A percentile compares a stretch with the other conserved stretches of the same genome.
These are phyloP conservation scores for Paratinospora sagittata DNA, from an alignment of 164 flowering plant species.

Conservation along the genomic window DNA sequence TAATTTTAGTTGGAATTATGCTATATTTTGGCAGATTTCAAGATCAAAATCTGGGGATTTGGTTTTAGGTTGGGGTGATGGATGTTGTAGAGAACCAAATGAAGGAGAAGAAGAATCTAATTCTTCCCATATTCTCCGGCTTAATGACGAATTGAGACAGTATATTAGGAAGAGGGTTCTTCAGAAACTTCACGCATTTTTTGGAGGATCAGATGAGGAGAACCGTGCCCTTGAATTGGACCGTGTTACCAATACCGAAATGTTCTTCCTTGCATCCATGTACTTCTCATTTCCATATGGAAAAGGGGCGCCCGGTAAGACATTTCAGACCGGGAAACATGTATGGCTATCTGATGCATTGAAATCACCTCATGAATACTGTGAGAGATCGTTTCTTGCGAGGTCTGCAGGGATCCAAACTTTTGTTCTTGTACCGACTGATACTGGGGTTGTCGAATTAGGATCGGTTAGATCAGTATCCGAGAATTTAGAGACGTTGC, in stretches of 20 bases:
- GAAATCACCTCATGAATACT: conserved; percentile 50
- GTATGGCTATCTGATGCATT: conserved; percentile 62
- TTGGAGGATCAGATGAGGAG: conserved; percentile 83
- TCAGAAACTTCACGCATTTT: conserved; percentile 63
- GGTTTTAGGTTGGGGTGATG: conserved; percentile 95
- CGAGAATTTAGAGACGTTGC: conserved; percentile 54
- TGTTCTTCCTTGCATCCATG: conserved; percentile 94
- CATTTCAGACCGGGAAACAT: conserved; percentile 57
- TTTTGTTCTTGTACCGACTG: conserved; percentile 72
- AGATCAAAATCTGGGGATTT: conserved; percentile 61
- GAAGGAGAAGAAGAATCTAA: conserved; percentile 63
- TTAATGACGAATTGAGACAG: conserved; percentile 63
- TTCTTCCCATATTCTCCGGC: conserved; percentile 21
- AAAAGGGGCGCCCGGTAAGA: conserved; percentile 84
- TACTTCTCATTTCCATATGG: conserved; percentile 84
- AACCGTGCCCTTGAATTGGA: conserved; percentile 70
- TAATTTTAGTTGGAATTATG: conserved; percentile 86
- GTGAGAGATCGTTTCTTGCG: conserved; percentile 72
- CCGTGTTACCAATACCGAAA: conserved; percentile 81
- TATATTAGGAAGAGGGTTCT: conserved; percentile 76
- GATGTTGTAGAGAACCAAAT: conserved; percentile 78
- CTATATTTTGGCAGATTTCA: conserved; percentile 88
- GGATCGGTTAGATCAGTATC: conserved; percentile 74
- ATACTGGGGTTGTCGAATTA: conserved; percentile 81
- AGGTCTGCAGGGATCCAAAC: conserved; percentile 83